Conservation (phyloP, 306 rosid genomes). For the Trifolium subterraneum region DNA sequence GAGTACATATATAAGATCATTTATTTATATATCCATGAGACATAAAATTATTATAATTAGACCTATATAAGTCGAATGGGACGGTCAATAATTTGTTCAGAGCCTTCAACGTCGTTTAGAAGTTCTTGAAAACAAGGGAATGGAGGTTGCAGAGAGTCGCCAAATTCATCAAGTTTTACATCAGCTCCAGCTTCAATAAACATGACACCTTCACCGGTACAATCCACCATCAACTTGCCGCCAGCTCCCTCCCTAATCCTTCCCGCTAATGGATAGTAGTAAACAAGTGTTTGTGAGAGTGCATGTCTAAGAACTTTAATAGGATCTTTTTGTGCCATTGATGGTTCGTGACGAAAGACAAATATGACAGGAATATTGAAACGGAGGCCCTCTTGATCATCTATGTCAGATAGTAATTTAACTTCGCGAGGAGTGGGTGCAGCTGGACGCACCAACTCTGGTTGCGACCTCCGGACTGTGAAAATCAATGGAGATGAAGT, state of each 20-base stretch:
- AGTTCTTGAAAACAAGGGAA: conserved; percentile 54
- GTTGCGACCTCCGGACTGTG: conserved; percentile 30
- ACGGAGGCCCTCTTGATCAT: conserved; percentile 32
- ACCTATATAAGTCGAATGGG: conserved; percentile 56
- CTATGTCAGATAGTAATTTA: conserved; percentile 42
- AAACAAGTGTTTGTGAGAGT: conserved; percentile 25
- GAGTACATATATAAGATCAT: too few relatives aligned
- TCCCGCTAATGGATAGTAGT: conserved; percentile 40
- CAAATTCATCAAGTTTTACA: conserved; percentile 47
- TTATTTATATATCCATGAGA: too few relatives aligned
- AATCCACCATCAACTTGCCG: conserved; percentile 47
- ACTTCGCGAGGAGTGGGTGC: conserved; percentile 38
- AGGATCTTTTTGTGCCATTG: conserved; percentile 28
- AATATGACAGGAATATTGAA: neutral
- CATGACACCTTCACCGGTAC: conserved; percentile 52
- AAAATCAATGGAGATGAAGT: too few relatives aligned
- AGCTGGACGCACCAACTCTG: conserved; percentile 39
- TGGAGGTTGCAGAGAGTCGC: conserved; percentile 51
- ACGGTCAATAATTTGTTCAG: conserved; percentile 28
- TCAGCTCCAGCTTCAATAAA: conserved; percentile 57
- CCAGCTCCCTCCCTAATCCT: conserved; percentile 34
- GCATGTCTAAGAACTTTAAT: conserved; percentile 25
- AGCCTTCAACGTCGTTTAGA: conserved; percentile 44
- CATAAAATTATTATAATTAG: too few relatives aligned
- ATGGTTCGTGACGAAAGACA: conserved; percentile 15